A percentile compares a stretch with the other conserved stretches of the same genome.
phyloP scores from a whole-genome alignment of 441 rosid species.

The Arabidopsis hybrid region DNA sequence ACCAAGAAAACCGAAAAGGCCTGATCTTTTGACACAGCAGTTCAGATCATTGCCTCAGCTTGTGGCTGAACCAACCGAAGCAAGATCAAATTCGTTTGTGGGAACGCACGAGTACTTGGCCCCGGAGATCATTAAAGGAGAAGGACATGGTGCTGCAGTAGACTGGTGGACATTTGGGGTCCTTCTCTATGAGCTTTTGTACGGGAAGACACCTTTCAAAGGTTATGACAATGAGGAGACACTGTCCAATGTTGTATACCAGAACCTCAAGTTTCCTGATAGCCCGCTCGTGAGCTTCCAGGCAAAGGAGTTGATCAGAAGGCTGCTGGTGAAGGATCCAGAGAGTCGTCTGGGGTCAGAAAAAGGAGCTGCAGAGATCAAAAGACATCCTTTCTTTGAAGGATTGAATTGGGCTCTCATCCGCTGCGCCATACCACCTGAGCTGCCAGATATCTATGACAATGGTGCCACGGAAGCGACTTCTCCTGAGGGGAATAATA shows the following conservation, averaged over 20 bases:
- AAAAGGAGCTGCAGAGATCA: slow-evolving; percentile 60
- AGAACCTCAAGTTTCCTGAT: slow-evolving; percentile 62
- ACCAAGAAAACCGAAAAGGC: slow-evolving; percentile 39
- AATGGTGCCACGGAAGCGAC: slow-evolving; percentile 43
- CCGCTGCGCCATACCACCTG: slow-evolving; percentile 59
- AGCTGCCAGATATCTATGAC: slow-evolving; percentile 60
- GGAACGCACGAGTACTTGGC: slow-evolving; percentile 72
- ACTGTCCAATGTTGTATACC: slow-evolving; percentile 56
- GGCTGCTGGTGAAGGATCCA: slow-evolving; percentile 59
- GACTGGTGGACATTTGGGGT: slow-evolving; percentile 76
- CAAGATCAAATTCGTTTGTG: slow-evolving; percentile 66
- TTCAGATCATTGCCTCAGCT: slow-evolving; percentile 50
- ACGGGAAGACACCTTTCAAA: slow-evolving; percentile 62
- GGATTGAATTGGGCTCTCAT: slow-evolving; percentile 68
- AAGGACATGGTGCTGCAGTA: slow-evolving; percentile 68
- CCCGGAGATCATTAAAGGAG: slow-evolving; percentile 63
- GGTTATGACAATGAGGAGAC: slow-evolving; percentile 62
- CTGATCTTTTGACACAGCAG: slow-evolving; percentile 38
- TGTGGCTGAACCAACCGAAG: slow-evolving; percentile 63
- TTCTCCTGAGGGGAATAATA: slow-evolving; percentile 51
- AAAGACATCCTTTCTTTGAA: slow-evolving; percentile 56
- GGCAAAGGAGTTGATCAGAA: slow-evolving; percentile 60
- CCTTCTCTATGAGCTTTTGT: slow-evolving; percentile 60
- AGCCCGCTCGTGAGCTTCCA: slow-evolving; percentile 52
- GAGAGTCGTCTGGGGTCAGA: slow-evolving; percentile 54